Conservation (phyloP, 331 rosid genomes). For the Malus hybrid region DNA sequence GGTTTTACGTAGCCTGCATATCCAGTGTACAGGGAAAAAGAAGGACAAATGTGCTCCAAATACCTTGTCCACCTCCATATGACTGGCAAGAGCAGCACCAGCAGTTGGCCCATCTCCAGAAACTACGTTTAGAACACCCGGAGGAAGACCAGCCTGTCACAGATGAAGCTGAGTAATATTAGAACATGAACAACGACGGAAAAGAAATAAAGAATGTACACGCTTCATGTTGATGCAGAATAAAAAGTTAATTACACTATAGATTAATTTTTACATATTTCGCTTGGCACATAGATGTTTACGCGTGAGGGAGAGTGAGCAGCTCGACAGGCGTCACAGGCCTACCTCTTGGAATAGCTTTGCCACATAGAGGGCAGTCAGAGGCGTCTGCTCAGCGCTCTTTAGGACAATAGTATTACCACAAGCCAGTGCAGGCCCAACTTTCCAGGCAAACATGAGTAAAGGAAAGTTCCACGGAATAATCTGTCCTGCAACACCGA, state of each 20-base stretch:
- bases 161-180: background rate
- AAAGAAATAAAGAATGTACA: background rate
- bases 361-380: conserved; percentile 64
- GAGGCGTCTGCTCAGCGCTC: conserved; percentile 81
- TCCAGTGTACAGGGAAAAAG: background rate
- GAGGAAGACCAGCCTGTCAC: conserved; percentile 85
- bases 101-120: conserved; percentile 78
- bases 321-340: background rate
- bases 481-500: conserved; percentile 84
- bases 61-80: conserved; percentile 92
- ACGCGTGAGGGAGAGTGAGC: background rate
- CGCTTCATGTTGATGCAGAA: background rate
- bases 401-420: conserved; percentile 75
- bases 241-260: background rate
- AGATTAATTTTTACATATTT: background rate
- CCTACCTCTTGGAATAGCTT: conserved; percentile 65
- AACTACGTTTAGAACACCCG: conserved; percentile 69
- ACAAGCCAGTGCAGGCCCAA: conserved; percentile 89
- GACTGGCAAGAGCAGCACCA: conserved; percentile 79
- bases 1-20: background rate
- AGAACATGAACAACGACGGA: background rate
- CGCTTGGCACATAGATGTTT: background rate
- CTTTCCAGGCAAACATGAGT: conserved; percentile 76
- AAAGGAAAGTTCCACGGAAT: conserved; percentile 94
- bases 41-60: background rate